phyloP scores from a whole-genome alignment of 2,329 filamentous ascomycete species.

The Ophiostoma triangulosporum region DNA sequence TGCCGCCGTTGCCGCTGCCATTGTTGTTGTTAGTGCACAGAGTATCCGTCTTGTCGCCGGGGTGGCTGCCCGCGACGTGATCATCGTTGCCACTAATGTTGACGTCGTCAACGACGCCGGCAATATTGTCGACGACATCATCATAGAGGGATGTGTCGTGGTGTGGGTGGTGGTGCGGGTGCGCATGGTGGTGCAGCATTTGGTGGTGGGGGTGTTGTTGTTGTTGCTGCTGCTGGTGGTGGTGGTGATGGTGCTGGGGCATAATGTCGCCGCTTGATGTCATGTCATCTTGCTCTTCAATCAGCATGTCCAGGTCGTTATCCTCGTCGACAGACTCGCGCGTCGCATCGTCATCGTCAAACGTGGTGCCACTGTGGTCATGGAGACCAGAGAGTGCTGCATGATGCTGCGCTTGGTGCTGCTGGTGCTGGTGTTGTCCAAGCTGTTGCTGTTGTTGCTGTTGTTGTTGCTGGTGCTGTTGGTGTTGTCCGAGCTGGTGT shows the following conservation, averaged over 20 bases:
- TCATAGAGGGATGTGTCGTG: conserved; percentile 7
- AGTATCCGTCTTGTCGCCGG: background rate
- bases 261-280: background rate
- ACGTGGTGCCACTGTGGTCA: conserved; percentile 8
- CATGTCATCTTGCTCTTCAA: conserved; percentile 29
- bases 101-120: conserved; percentile 7
- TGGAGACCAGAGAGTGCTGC: conserved; percentile 6
- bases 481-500: background rate
- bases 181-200: background rate
- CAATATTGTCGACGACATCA: conserved; percentile 7
- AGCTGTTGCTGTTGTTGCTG: background rate
- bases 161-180: background rate
- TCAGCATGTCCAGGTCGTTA: conserved; percentile 38
- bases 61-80: background rate
- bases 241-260: background rate
- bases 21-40: background rate
- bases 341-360: conserved; percentile 20
- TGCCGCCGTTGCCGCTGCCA: background rate
- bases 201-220: background rate
- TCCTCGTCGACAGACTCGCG: conserved; percentile 29
- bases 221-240: background rate
- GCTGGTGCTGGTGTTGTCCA: background rate
- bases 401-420: conserved; percentile 6
- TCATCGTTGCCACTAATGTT: conserved; percentile 8
- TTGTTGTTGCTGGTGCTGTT: background rate